Percentiles rank a stretch among this genome's conserved stretches.
These are phyloP conservation scores for Beta lomatogona DNA, from an alignment of 179 eudicot genomes.

Conservation along the genomic window DNA sequence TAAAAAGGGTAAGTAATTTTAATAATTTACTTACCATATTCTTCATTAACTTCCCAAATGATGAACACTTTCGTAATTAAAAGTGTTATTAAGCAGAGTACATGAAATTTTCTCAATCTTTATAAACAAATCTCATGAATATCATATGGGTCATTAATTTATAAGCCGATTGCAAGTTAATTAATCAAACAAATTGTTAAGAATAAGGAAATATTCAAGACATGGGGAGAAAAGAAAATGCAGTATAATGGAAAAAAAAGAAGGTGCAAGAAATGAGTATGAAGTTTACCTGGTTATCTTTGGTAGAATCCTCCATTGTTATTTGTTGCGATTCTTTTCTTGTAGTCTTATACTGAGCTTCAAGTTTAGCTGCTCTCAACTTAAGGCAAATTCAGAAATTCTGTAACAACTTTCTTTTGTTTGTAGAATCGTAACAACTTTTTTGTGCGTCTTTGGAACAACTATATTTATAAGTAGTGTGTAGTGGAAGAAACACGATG, in stretches of 20 bases:
- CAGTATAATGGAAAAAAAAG: not conserved
- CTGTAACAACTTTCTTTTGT: too few species aligned
- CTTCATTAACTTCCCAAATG: too few species aligned
- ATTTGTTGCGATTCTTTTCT: not conserved
- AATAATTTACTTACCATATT: not conserved
- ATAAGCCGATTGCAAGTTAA: not conserved
- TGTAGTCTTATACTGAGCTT: too few species aligned
- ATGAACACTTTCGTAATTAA: not conserved
- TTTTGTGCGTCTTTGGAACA: too few species aligned
- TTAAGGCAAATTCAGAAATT: too few species aligned
- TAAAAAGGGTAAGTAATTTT: not conserved
- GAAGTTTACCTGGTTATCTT: conserved; percentile 15
- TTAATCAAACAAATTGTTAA: not conserved
- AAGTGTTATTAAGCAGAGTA: not conserved
- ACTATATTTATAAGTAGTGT: too few species aligned
- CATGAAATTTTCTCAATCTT: conserved; percentile 8
- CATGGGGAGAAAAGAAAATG: too few species aligned
- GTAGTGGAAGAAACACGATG: too few species aligned
- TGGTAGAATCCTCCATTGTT: conserved; percentile 11
- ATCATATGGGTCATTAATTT: not conserved
- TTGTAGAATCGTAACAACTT: too few species aligned
- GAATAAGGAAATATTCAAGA: too few species aligned
- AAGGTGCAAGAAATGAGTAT: not conserved
- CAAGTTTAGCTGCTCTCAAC: too few species aligned
- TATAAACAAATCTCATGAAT: not conserved